phyloP scores from a whole-genome alignment of 352 stramenopile species.

The Pythium aquatile region DNA sequence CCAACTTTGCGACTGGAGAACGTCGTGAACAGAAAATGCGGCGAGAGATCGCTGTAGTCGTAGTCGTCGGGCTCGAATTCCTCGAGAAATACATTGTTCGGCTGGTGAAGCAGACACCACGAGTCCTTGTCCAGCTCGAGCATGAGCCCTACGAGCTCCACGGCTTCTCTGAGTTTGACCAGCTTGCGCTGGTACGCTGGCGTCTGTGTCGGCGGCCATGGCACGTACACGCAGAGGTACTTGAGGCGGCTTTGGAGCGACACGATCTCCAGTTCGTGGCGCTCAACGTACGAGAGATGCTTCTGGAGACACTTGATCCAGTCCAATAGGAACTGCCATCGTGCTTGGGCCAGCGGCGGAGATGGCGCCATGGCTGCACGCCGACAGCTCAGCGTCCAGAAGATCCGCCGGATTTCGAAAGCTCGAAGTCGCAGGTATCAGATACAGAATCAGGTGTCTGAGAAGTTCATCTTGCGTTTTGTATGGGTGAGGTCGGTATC shows the following conservation, averaged over 20 bases:
- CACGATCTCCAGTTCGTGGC: conserved; percentile 14
- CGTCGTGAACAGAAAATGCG: conserved; percentile 16
- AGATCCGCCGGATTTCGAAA: neutral
- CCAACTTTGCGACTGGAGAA: neutral
- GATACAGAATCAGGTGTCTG: neutral
- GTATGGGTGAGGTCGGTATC: neutral
- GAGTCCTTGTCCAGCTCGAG: conserved; percentile 11
- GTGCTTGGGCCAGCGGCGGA: neutral
- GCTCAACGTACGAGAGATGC: conserved; percentile 20
- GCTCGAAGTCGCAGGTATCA: neutral
- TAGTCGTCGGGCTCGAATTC: conserved; percentile 21
- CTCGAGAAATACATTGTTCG: neutral
- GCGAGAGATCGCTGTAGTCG: conserved; percentile 14
- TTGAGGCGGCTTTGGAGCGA: conserved; percentile 21
- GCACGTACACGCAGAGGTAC: conserved; percentile 22
- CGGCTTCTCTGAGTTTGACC: conserved; percentile 13
- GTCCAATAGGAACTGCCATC: conserved; percentile 14
- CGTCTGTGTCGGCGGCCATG: conserved; percentile 10
- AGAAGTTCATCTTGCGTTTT: neutral
- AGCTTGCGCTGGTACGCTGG: conserved; percentile 9
- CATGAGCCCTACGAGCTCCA: conserved; percentile 21
- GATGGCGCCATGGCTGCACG: neutral
- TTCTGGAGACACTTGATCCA: conserved; percentile 19
- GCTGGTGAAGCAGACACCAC: conserved; percentile 3
- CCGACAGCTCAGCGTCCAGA: neutral